Conservation (phyloP, 2,329 filamentous ascomycete species). For the Diaporthe destruens region DNA sequence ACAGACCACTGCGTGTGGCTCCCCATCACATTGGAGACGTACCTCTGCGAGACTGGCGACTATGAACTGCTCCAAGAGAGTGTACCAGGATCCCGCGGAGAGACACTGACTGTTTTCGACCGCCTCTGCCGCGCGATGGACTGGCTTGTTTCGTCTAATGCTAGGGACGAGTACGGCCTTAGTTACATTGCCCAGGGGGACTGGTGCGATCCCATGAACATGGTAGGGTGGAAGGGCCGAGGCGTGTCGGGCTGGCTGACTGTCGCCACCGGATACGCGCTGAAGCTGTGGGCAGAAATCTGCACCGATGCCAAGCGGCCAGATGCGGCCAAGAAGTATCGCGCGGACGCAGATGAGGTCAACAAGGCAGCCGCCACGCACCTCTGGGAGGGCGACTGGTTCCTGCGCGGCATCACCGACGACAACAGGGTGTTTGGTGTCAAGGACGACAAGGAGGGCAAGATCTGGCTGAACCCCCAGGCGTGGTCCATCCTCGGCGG, state of each 20-base stretch:
- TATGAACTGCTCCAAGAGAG: constrained; percentile 61
- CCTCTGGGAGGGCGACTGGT: constrained; percentile 70
- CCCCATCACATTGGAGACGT: constrained; percentile 66
- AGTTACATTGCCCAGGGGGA: constrained; percentile 71
- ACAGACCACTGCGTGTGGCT: constrained; percentile 72
- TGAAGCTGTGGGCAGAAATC: constrained; percentile 65
- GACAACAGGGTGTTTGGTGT: constrained; percentile 65
- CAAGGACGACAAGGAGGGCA: constrained; percentile 63
- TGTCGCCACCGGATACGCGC: constrained; percentile 65
- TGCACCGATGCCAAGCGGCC: constrained; percentile 59
- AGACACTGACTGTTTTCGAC: constrained; percentile 64
- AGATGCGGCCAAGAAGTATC: constrained; percentile 59
- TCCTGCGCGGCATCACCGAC: constrained; percentile 69
- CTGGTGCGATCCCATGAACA: constrained; percentile 73
- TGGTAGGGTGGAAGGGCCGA: constrained; percentile 70
- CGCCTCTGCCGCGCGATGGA: constrained; percentile 69
- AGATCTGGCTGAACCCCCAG: constrained; percentile 71
- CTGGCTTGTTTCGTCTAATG: constrained; percentile 59
- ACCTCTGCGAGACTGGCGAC: constrained; percentile 67
- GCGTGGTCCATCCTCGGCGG: constrained; percentile 68
- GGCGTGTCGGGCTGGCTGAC: constrained; percentile 72
- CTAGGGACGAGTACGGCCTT: constrained; percentile 65
- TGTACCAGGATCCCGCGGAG: constrained; percentile 57
- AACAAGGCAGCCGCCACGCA: constrained; percentile 64
- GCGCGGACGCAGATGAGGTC: constrained; percentile 57